Base-by-base conservation (phyloP, 805 yeast genomes). In the Wickerhamiella occidentalis region DNA sequence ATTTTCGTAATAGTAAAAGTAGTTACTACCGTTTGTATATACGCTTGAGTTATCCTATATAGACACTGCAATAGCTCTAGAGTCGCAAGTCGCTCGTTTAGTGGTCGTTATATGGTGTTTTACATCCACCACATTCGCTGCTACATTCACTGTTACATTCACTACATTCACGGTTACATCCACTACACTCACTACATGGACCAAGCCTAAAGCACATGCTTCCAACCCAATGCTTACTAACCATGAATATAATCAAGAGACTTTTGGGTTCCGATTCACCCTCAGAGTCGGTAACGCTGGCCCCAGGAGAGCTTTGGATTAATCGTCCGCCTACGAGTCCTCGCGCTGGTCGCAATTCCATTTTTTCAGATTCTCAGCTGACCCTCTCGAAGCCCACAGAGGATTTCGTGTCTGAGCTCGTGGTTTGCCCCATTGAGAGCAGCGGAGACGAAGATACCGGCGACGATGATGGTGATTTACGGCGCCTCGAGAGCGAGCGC, bases 251-350 rank as follows among this genome's bases (percentile, higher is more conserved):
- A 12, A 37, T 49, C 12, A 40, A 40, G 18, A 22, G 46, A 13
- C 11, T 44, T 18, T 22, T 28, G 35, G 42, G 42, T 30, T 25
- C 42, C 12, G 46, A 25, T 5, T 18, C 23, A 18, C 15, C 26
- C 7, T 17, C 57, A 80, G 80, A 58, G 82, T 79, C 85, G 28
- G 76, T 79, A 8, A 71, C 75, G 58, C 72, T 92, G 45, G 85
- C 95, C 1, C 74, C 82, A 0, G 97, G 96, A 2, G 81, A 80
- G 65, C 72, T 90, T 43, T 83, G 72, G 60, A 70, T 90, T 41
- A 73, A 82, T 15, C 70, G 97, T 45, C 73, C 84, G 1, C 82
- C 84, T 5, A 73, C 72, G 19, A 84, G 95, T 2, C 96, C 96
- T 11, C 85, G 86, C 62, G 88, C 95, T 7, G 87, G 79, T 22